Base-by-base conservation (phyloP, 306 rosid genomes). In the Lotus japonicus region DNA sequence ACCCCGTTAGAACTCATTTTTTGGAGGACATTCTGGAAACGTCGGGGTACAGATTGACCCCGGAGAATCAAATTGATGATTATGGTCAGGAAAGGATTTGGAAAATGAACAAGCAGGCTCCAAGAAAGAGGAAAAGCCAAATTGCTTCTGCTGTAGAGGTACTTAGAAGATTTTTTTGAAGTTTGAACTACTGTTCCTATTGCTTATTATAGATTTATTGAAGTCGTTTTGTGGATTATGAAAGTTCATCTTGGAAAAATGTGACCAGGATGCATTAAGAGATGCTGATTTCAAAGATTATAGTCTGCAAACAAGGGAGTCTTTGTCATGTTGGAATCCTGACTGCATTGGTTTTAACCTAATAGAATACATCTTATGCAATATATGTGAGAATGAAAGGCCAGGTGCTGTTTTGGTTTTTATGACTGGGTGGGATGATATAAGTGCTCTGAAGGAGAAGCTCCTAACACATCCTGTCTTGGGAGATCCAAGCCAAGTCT, bases 391-490 rank as follows among this genome's bases (percentile, higher is more conserved):
- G 68, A 82, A 78, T 18, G 94, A 83, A 44, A 80, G 70, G 61
- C 84, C 88, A 14, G 94, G 96, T 21, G 94, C 94, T 26, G 43
- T 89, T 79, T 84, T 89, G 64, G 85, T 87, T 78, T 89, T 89
- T 72, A 81, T 89, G 96, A 89, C 96, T 68, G 96, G 94, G 43
- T 89, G 94, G 91, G 96, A 89, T 85, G 96, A 87, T 72, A 87
- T 89, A 68, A 87, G 57, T 45, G 78, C 88, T 71, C 70, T 89
- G 39, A 91, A 85, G 67, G 97, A 91, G 31, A 88, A 88, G 77
- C 86, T 91, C 64, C 86, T 71, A 49, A 64, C 80, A 35, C 92
- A 89, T 72, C 81, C 88, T 60, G 48, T 85, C 51, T 82, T 91
- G 66, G 97, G 97, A 11, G 91, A 91, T 74, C 64, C 87, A 50